Percentiles rank a stretch among this genome's conserved stretches.
Conservation (phyloP, 768 basidiomycete species). For the Suillus cothurnatus region DNA sequence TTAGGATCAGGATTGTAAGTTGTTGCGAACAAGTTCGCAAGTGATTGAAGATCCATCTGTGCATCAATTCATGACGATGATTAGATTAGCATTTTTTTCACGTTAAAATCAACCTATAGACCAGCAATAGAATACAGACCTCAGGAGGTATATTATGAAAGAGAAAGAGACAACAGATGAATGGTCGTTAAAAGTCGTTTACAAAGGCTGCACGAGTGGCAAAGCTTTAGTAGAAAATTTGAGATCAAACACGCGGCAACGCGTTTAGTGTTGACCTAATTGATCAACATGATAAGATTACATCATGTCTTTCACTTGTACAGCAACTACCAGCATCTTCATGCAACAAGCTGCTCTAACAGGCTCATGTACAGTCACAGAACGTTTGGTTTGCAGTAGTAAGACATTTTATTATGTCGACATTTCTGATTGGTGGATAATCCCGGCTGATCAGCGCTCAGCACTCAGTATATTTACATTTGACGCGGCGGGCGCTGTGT, state of each 20-base stretch:
- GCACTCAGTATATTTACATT: neutral
- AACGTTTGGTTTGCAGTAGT: neutral
- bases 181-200: constrained; percentile 17
- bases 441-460: neutral
- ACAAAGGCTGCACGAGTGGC: constrained; percentile 18
- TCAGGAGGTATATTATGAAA: constrained; percentile 3
- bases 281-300: constrained; percentile 3
- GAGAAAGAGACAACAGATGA: constrained; percentile 6
- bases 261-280: neutral
- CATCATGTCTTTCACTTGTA: neutral
- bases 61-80: neutral
- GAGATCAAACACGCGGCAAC: constrained; percentile 8
- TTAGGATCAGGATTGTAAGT: constrained; percentile 86
- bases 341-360: neutral
- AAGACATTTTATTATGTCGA: neutral
- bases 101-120: neutral
- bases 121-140: neutral
- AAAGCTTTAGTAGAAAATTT: constrained; percentile 14
- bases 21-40: constrained; percentile 78
- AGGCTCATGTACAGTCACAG: neutral
- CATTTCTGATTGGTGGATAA: neutral
- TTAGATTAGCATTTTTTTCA: neutral
- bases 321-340: neutral
- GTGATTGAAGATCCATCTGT: constrained; percentile 72
- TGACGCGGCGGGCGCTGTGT: neutral